Base-by-base conservation (phyloP, 768 basidiomycete species). In the Trametopsis cervina region DNA sequence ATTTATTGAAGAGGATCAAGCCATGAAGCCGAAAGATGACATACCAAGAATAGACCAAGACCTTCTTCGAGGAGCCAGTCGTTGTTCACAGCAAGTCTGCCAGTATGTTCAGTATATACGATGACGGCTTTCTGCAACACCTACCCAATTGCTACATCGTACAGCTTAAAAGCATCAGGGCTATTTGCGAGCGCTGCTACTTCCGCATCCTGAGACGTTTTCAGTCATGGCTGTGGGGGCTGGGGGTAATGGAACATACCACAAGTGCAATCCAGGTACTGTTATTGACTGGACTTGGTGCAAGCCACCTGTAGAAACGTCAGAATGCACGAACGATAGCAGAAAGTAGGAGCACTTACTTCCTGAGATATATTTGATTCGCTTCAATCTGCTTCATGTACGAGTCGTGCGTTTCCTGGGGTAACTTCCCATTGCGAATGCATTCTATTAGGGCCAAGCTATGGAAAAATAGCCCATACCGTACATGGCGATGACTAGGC, bases 11-110 rank as follows among this genome's bases (percentile, higher is more conserved):
- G n/a, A n/a, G n/a, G n/a, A n/a, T n/a, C n/a, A n/a, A n/a, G n/a
- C 23, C 0, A 22, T 24, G n/a, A 11, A 13, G n/a, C 22, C 37
- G 51, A 62, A 1, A 15, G n/a, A 18, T 47, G 10, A 54, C 60
- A 39, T 41, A 83, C 82, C 56, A 87, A 64, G 56, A 75, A 85
- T 23, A 84, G 63, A 15, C 73, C 79, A 76, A 78, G 82, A 6
- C 80, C 85, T 62, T 86, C 84, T 61, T 88, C 85, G 43, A 82
- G 67, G 6, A 78, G 61, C 84, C 83, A 88, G 49, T 82, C 80
- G 47, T 83, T 77, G 53, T 79, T 78, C 11, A 78, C 72, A 3
- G 82, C 77, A 23, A 82, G 69, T 52, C 83, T 84, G 42, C 4
- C 29, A n/a, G 6, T 5, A 45, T 20, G 7, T 4, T 46, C 23